Base-by-base conservation (phyloP, 345 rosid genomes). In the Boechera stricta region DNA sequence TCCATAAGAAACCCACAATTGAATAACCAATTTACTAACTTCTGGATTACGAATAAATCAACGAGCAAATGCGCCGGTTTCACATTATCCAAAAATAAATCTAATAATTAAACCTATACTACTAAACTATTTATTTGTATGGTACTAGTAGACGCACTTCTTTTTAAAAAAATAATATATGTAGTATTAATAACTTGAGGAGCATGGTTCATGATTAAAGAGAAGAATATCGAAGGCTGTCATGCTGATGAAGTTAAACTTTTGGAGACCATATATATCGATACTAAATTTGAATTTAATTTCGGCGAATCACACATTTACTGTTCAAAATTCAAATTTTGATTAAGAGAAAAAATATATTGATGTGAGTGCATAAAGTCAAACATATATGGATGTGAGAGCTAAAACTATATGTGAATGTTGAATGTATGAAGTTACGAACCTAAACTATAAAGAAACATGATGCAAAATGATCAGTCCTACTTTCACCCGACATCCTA, bases 161-260 rank as follows among this genome's bases (percentile, higher is more conserved):
- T n/a, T 28, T 39, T 4, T 4, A 42, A 11, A 12, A 44, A 4
- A 12, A 12, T 1, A 4, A 2, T 28, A 28, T 28, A 28, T 28
- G 29, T 12, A 4, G 6, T 12, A 44, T 42, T 5, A 13, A 5
- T 45, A 31, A 12, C 61, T 13, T 38, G 21, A 56, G 36, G 39
- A 74, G 78, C 78, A 74, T 74, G 78, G 66, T 66, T 74, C 78
- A 74, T 56, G 78, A 33, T 56, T 54, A 18, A 39, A 54, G 44
- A 31, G 35, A 42, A 54, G 36, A 64, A 62, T 61, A 39, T 64
- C 35, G 35, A 41, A 74, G 52, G 45, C 36, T 51, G 21, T 21
- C 74, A 39, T 48, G 47, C 74, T 49, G 21, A 56, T 74, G 32
- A 2, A 16, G 55, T 39, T 31, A 52, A 38, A 10, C n/a, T 29